These are phyloP conservation scores for Mycena rebaudengoi DNA, from an alignment of 768 basidiomycete species.

Conservation along the genomic window DNA sequence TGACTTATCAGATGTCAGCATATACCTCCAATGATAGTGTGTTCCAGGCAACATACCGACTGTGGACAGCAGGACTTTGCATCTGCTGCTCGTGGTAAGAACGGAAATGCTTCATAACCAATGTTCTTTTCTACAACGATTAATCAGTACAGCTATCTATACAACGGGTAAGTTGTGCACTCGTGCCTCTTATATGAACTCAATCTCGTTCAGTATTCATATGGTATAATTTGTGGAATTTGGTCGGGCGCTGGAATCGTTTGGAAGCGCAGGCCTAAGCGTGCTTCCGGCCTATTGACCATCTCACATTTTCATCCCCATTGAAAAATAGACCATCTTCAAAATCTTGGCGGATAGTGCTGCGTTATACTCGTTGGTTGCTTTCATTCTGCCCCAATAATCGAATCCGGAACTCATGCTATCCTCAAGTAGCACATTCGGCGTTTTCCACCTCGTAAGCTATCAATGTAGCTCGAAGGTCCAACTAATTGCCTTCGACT, in stretches of 20 bases:
- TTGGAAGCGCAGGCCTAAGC: background rate
- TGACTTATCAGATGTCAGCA: background rate
- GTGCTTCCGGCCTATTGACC: background rate
- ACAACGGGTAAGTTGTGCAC: background rate
- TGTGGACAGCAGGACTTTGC: background rate
- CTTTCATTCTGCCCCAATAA: background rate
- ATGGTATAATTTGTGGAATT: constrained; percentile 13
- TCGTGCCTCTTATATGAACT: background rate
- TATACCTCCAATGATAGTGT: background rate
- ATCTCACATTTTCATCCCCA: background rate
- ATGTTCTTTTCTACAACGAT: background rate
- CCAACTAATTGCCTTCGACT: constrained; percentile 2
- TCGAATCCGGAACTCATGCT: background rate
- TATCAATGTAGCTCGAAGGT: constrained; percentile 6
- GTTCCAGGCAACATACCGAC: background rate
- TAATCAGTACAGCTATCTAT: background rate
- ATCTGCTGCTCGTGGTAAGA: background rate
- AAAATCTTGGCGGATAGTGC: constrained; percentile 2
- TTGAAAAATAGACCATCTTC: background rate
- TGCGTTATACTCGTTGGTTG: background rate
- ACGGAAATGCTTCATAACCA: no score
- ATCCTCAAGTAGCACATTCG: background rate
- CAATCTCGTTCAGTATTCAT: background rate
- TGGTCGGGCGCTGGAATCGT: background rate
- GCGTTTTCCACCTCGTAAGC: background rate